Base-by-base conservation (phyloP, 2,329 filamentous ascomycete genomes). In the Claviceps monticola region DNA sequence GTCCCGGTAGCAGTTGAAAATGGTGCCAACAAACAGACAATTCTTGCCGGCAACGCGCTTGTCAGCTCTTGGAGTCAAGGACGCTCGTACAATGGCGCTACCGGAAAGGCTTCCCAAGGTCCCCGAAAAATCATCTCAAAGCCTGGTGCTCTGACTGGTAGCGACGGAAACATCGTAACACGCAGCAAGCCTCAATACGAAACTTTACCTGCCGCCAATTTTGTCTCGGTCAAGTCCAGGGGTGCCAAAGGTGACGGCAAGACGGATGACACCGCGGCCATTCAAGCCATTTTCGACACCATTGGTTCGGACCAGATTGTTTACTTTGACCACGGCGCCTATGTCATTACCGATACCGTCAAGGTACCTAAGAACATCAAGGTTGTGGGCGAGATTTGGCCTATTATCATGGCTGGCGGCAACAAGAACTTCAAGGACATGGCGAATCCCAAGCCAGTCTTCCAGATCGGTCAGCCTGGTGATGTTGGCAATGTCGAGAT, bases 341-440 rank as follows among this genome's bases (percentile, higher is more conserved):
- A 90, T 64, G 66, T 86, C 51, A 71, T 90, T 58, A 82, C 78
- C 44, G 74, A 79, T 58, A 90, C 86, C 1, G 70, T 90, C 64
- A 76, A 78, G 58, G 75, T 90, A 8, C 86, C 86, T 53, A 85
- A 84, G 72, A 79, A 88, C 62, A 82, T 91, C 71, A 86, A 83
- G 70, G 90, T 97, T 63, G 87, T 86, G 7, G 91, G 91, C 60
- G 89, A 96, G 69, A 82, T 94, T 64, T 95, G 88, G 87, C 84
- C 91, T 2, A 71, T 95, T 55, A 84, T 97, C 66, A 84, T 96
- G 76, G 90, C 88, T 26, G 79, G 82, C 49, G 90, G 90, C 50
- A 63, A 70, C 61, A 74, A 69, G 37, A 75, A 77, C 56, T 97
- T 96, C 73, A 71, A 75, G 56, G 82, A 95, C 65, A 74, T 83